Evolutionary conservation across 225 moss, liverwort and hornwort species (phyloP).

Genomic region (Physcomitrium patens): DNA sequence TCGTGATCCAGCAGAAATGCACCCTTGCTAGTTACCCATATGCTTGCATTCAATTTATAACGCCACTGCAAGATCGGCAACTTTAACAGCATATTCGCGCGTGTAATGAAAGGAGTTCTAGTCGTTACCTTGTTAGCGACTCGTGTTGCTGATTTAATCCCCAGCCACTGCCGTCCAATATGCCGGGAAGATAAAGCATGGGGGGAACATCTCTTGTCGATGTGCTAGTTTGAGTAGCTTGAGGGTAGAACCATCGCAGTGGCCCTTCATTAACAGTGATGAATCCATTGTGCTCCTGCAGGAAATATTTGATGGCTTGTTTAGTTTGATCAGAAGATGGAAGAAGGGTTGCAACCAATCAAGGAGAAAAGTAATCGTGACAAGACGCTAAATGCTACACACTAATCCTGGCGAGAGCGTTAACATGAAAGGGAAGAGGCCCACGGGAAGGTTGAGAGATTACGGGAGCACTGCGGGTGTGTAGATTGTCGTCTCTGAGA

Average conservation of each 20-base stretch:
- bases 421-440: no score
- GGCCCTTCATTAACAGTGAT: conserved; percentile 53
- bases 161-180: conserved; percentile 58
- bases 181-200: conserved; percentile 84
- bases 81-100: not conserved
- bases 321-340: not conserved
- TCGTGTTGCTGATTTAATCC: conserved; percentile 73
- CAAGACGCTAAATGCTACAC: no score
- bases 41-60: not conserved
- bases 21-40: not conserved
- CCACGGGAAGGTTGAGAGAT: conserved; percentile 10
- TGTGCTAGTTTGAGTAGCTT: conserved; percentile 26
- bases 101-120: not conserved
- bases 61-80: not conserved
- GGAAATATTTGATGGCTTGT: not conserved
- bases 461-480: not conserved
- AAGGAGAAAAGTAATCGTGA: not conserved
- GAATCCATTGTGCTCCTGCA: conserved; percentile 25
- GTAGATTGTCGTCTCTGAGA: not conserved
- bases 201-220: conserved; percentile 55
- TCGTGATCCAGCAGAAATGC: conserved; percentile 6
- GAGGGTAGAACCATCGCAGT: conserved; percentile 74
- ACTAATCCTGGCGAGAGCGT: no score
- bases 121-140: conserved; percentile 57
- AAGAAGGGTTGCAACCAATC: not conserved